Percentiles rank a stretch among this genome's conserved stretches.
phyloP scores from a whole-genome alignment of 179 eudicot species.

The Patellifolia procumbens region DNA sequence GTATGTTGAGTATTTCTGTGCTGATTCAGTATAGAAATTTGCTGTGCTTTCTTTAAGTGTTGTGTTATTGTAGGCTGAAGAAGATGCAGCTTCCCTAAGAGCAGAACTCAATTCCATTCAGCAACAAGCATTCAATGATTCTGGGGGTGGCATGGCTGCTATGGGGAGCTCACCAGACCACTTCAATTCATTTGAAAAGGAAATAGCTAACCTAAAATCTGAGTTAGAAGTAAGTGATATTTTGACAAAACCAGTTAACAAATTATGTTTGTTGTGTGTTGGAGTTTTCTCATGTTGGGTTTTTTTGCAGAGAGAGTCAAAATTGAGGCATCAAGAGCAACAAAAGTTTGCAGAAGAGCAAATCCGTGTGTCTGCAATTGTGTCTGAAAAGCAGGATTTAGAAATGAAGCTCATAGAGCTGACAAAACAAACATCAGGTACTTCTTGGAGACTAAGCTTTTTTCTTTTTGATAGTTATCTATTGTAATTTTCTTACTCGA shows the following conservation, averaged over 20 bases:
- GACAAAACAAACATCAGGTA: slow-evolving; percentile 62
- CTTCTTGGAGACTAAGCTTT: neutral
- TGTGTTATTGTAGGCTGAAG: slow-evolving; percentile 74
- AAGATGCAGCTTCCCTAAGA: slow-evolving; percentile 91
- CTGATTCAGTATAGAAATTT: neutral
- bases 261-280: slow-evolving; percentile 5
- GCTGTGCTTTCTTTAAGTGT: slow-evolving; percentile 24
- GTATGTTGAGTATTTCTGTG: slow-evolving; percentile 41
- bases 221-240: slow-evolving; percentile 62
- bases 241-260: slow-evolving; percentile 5
- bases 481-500: neutral
- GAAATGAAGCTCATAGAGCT: slow-evolving; percentile 67
- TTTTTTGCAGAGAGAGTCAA: slow-evolving; percentile 61
- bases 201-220: slow-evolving; percentile 61
- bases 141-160: slow-evolving; percentile 42
- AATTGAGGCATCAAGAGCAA: slow-evolving; percentile 80
- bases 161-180: slow-evolving; percentile 64
- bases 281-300: slow-evolving; percentile 12
- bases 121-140: slow-evolving; percentile 69
- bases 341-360: slow-evolving; percentile 69
- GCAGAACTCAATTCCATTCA: slow-evolving; percentile 85
- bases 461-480: neutral
- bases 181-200: slow-evolving; percentile 69
- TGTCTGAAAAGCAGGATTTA: slow-evolving; percentile 69
- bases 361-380: slow-evolving; percentile 54